Base-by-base conservation (phyloP, 768 basidiomycete genomes). In the Amanita pallidorosea region DNA sequence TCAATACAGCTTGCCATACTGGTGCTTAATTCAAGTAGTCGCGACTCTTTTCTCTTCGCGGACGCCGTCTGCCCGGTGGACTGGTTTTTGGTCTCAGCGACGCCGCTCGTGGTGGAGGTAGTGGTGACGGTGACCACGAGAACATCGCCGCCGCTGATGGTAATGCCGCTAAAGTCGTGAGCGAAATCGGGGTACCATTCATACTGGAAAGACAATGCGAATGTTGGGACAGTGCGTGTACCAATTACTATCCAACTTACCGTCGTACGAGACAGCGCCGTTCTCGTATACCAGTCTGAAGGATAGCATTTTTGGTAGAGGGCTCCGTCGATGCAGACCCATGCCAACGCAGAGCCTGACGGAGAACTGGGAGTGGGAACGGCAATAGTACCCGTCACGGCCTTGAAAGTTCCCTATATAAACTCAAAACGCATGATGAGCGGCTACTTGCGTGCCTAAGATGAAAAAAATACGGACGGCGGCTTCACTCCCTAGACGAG, bases 251-350 rank as follows among this genome's bases (percentile, higher is more conserved):
- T 4, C 15, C 18, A 29, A 34, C 45, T 34, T 20, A 46, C 45
- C 45, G 17, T 46, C 17, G 17, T 34, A 46, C 9, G 45, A 46
- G 45, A 34, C 18, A 5, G 8, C 45, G 3, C 45, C 45, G 20
- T 35, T 11, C 2, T 13, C 11, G 61, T 27, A 58, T 53, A 12
- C 67, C 67, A 20, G 67, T 67, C 53, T 69, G 67, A 42, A 67
- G 60, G 50, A 69, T 67, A 20, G 66, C 64, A 33, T n/a, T 38
- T 60, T 3, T 56, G 59, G 51, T 66, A 68, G 22, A 66, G 65
- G 58, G 64, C 64, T 29, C 67, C 67, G 50, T 67, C 66, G 48
- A 67, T 66, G 29, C 67, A 65, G 47, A 69, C 66, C 66, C 65
- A 69, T 2, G 64, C 64, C 17, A 66, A 63, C 0, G 65, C 61